Evolutionary conservation across 2,329 filamentous ascomycete genomes (phyloP).

Genomic region (Purpureocillium takamizusanense): DNA sequence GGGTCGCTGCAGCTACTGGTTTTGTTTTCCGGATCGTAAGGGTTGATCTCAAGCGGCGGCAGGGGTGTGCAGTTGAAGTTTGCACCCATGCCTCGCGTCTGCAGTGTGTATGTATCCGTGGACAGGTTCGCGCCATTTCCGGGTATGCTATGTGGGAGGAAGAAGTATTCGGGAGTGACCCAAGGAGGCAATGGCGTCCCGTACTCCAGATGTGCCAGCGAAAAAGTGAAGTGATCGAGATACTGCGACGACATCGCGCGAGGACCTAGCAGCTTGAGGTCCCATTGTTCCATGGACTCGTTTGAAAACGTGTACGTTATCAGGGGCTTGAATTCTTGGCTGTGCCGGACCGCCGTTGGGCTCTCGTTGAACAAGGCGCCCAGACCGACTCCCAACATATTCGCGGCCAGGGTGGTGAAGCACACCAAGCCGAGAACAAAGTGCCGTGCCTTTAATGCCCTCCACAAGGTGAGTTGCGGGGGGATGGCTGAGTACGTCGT

Average conservation of each 20-base stretch:
- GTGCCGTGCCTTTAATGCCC: slow-evolving; percentile 35
- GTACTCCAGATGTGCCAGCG: slow-evolving; percentile 33
- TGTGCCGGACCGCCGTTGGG: background rate
- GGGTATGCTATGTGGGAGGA: slow-evolving; percentile 30
- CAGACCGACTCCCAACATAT: slow-evolving; percentile 43
- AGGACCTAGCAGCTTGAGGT: too few species aligned
- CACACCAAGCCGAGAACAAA: slow-evolving; percentile 38
- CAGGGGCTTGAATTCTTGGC: slow-evolving; percentile 6
- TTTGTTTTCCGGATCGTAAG: too few species aligned
- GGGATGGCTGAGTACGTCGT: slow-evolving; percentile 44
- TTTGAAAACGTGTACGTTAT: slow-evolving; percentile 13
- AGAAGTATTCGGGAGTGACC: slow-evolving; percentile 34
- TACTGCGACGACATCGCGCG: too few species aligned
- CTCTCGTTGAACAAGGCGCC: slow-evolving; percentile 39
- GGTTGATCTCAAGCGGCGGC: too few species aligned
- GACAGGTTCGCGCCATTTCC: too few species aligned
- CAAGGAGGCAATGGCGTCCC: slow-evolving; percentile 38
- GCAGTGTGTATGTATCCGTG: slow-evolving; percentile 6
- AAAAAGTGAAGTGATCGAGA: slow-evolving; percentile 20
- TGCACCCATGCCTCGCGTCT: slow-evolving; percentile 18
- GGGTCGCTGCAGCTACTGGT: too few species aligned
- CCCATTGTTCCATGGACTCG: slow-evolving; percentile 1
- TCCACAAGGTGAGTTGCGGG: slow-evolving; percentile 38
- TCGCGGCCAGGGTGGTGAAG: slow-evolving; percentile 35
- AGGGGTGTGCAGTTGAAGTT: slow-evolving; percentile 12